Base-by-base conservation (phyloP, 495 filamentous ascomycete genomes). In the Cairneyella variabilis region DNA sequence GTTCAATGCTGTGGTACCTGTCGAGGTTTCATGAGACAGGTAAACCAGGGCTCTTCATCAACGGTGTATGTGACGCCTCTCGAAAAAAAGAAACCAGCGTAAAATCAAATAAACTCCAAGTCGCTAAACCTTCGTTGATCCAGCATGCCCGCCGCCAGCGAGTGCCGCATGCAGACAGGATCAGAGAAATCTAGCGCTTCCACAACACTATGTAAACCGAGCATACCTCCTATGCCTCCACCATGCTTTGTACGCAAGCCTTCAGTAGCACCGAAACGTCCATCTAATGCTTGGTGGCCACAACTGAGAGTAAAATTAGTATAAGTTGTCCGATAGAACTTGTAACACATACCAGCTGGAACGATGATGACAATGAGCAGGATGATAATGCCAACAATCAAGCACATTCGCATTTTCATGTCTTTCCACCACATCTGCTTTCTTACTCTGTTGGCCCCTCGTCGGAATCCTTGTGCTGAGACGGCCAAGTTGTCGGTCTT, bases 351-450 rank as follows among this genome's bases (percentile, higher is more conserved):
- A n/a, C 92, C 88, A 55, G 84, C 75, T 44, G 90, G 90, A 51
- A 96, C 85, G 63, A 97, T 91, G 65, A 98, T 97, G 65, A 98
- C 81, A 50, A 96, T 73, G 51, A 97, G 77, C 57, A 97, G 73
- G 48, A 97, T 75, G 62, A 96, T 85, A 70, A 97, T 85, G 54
- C 89, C 92, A 51, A 85, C 77, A 54, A 90, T 86, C 63, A 99
- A 75, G 69, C 91, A 97, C 74, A 97, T 93, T 64, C 92, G 84
- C 93, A 97, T 99, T 80, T 96, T 96, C 90, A 97, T 96, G 70
- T 98, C 81, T 91, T 80, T 79, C 76, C 76, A 80, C 77, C 77
- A 79, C 76, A 61, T 61, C 67, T 90, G 76, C 80, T 97, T 97
- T 61, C 92, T 82, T 52, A 97, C 92, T 58, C 89, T 79, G 73